Percentiles rank a stretch among this genome's conserved stretches.
These are phyloP conservation scores for Cercospora brassicicola DNA, from an alignment of 2,329 filamentous ascomycete species.

Conservation along the genomic window DNA sequence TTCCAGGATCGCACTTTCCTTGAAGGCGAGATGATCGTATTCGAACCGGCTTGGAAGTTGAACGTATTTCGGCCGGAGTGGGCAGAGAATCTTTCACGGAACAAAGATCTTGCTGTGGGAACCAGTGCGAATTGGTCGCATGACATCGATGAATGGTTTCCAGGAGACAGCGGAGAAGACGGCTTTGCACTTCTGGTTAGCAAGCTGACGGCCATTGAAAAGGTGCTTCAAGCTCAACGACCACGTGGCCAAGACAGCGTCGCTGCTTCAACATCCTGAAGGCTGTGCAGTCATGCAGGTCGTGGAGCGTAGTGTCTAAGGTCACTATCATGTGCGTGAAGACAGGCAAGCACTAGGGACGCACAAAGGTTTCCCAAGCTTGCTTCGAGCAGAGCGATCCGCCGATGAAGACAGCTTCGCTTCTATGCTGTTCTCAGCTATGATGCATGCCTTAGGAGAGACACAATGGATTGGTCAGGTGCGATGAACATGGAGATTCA, in stretches of 20 bases:
- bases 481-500: background rate
- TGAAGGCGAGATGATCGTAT: background rate
- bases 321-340: background rate
- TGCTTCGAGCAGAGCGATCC: background rate
- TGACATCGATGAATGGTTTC: slow-evolving; percentile 37
- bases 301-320: background rate
- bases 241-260: background rate
- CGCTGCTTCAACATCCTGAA: background rate
- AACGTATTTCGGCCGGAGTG: slow-evolving; percentile 35
- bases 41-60: slow-evolving; percentile 36
- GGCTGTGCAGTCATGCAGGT: background rate
- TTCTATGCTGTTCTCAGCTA: background rate
- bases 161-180: slow-evolving; percentile 21
- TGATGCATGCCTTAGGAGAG: background rate
- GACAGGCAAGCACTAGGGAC: background rate
- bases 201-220: slow-evolving; percentile 32
- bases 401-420: background rate
- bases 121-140: slow-evolving; percentile 32
- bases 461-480: background rate
- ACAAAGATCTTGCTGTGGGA: slow-evolving; percentile 35
- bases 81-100: slow-evolving; percentile 33
- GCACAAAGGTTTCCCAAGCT: background rate
- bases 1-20: slow-evolving; percentile 31
- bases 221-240: slow-evolving; percentile 1
- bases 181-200: slow-evolving; percentile 35